Percentiles rank a stretch among this genome's conserved stretches.
These are phyloP conservation scores for Mollisiaceae sp. DNA, from an alignment of 2,329 filamentous ascomycete genomes.

Conservation along the genomic window DNA sequence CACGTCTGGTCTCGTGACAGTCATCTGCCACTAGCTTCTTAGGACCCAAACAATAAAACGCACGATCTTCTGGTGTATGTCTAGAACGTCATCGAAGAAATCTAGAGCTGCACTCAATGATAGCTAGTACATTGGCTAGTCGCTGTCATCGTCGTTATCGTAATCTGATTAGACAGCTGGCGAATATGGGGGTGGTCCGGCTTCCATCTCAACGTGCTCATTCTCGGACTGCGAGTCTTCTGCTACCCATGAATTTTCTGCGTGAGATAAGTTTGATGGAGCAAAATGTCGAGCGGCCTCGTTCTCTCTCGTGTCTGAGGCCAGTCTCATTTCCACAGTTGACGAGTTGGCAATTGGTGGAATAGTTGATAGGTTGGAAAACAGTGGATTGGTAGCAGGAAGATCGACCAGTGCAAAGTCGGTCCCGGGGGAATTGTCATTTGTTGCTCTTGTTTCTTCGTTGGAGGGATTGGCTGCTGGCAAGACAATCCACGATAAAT, in stretches of 20 bases:
- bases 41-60: background rate
- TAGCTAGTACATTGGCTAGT: background rate
- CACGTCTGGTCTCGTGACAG: background rate
- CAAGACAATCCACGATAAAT: background rate
- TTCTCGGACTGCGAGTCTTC: background rate
- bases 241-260: background rate
- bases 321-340: background rate
- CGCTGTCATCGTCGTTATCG: background rate
- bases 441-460: background rate
- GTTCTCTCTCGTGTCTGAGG: background rate
- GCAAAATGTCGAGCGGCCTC: background rate
- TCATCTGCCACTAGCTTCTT: background rate
- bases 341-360: background rate
- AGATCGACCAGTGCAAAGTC: too few species aligned
- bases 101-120: background rate
- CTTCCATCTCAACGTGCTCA: background rate
- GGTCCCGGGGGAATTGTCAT: background rate
- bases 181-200: background rate
- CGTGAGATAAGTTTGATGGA: background rate
- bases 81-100: background rate
- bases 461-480: background rate
- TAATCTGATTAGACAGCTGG: background rate
- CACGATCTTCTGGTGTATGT: background rate
- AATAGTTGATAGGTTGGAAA: too few species aligned
- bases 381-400: too few species aligned